Evolutionary conservation across 176 grass and related monocot species (phyloP), one percentile per base, ranked within the genome.

Genomic region (Raddia distichophylla): DNA sequence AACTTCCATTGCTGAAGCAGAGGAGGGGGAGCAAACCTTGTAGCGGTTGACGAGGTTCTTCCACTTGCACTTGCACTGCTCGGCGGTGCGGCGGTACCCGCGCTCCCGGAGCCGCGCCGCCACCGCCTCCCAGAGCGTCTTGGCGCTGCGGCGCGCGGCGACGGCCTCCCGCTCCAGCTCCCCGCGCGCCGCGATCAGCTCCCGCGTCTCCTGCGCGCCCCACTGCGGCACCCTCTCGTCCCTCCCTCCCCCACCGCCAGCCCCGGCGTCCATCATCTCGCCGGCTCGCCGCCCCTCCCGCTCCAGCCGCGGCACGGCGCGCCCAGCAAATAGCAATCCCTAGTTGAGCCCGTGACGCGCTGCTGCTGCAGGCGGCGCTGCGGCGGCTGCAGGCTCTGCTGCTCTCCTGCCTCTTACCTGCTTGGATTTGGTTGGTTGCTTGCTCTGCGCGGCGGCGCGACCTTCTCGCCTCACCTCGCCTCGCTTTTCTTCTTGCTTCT

Each of bases 61-160:
- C 95, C 95, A 98, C 71, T 98, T 98, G 95, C 92, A 98, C 90
- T 94, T 94, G 86, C 95, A 98, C 88, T 98, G 96, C 33, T 99
- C 93, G 47, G 93, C 76, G 48, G 91, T 93, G 56, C 96, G 86
- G 32, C 80, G 85, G 80, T 91, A 95, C 5, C 96, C 93, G 37
- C 79, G 76, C 64, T 82, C 80, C 63, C 87, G 83, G 75, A 99
- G 87, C 49, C 76, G 19, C 13, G 76, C 46, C 0, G 96, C 85
- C 69, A 99, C 85, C 51, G 80, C 88, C 64, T 99, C 91, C 96
- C 93, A 99, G 32, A 95, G 79, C 65, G 84, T 89, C 82, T 91
- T 99, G 80, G 84, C 66, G 74, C 87, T 93, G 75, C 87, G 89
- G 34, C 84, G 84, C 44, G 84, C 69, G 11, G 68, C 82, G 7